Evolutionary conservation across 331 rosid species (phyloP), one percentile per base, ranked within the genome.

Genomic region (Erythrophleum ivorense): DNA sequence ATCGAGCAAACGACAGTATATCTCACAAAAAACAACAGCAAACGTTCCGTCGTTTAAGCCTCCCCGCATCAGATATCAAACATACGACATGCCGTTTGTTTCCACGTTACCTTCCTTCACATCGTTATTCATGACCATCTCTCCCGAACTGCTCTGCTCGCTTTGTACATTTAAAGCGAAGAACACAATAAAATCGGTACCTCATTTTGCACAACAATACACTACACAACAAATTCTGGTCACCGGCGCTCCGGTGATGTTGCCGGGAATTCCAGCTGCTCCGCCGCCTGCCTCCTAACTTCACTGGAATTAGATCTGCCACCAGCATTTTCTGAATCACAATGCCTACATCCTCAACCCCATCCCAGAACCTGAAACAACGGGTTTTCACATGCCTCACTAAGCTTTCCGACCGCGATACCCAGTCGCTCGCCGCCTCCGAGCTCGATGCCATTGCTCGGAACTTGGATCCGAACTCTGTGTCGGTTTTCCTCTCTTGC

Each of bases 381-480:
- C 91, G 92, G 50, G 89, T 96, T 59, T 87, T 94, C 83, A 76
- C 91, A 0, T 93, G 97, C 91, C 91, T 96, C 13, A 87, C 89
- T 63, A 96, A 91, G 87, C 98, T 96, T 80, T 91, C 99, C 65
- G 99, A 96, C 87, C 94, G 98, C 1, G 99, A 96, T 46, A 96
- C 99, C 1, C 90, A 93, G 52, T 80, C 94, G 38, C 70, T 88
- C 21, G 98, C 98, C 13, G 77, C 80, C 50, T 29, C 78, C 7
- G 99, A 96, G 77, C 98, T 96, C 4, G 88, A 91, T 19, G 86
- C 97, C 41, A 89, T 96, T 6, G 98, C 97, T 43, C 94, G 90
- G 13, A 85, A 33, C 14, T 91, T 96, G 8, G 94, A 94, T 57
- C 80, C 84, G 12, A 55, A 48, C 76, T 78, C 91, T 74, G 67